phyloP scores from a whole-genome alignment of 306 rosid species.

The Prunus campanulata region DNA sequence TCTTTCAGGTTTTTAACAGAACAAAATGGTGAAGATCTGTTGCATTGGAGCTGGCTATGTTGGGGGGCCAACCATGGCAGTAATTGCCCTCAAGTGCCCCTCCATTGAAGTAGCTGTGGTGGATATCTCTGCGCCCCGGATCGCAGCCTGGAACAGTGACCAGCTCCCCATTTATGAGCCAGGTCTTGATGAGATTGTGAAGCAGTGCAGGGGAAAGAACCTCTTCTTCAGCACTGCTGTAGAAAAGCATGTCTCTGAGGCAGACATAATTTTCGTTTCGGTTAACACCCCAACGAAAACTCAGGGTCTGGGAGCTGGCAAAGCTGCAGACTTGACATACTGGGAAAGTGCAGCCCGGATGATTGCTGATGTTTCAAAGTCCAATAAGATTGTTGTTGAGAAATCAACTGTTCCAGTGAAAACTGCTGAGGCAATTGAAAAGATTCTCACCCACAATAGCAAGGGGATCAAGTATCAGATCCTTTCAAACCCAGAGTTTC shows the following conservation, averaged over 20 bases:
- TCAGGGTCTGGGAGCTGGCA: conserved; percentile 76
- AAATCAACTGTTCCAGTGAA: conserved; percentile 84
- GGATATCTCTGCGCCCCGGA: conserved; percentile 66
- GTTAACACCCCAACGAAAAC: conserved; percentile 82
- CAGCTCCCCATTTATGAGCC: conserved; percentile 80
- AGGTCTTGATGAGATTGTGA: conserved; percentile 67
- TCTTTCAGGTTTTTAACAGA: conserved; percentile 19
- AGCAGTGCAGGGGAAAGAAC: conserved; percentile 73
- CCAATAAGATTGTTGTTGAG: conserved; percentile 77
- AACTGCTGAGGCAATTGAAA: conserved; percentile 79
- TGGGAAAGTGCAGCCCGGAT: conserved; percentile 88
- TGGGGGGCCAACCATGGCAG: conserved; percentile 91
- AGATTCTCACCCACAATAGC: conserved; percentile 56
- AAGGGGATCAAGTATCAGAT: conserved; percentile 60
- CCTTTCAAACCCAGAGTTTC: conserved; percentile 81
- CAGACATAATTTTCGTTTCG: conserved; percentile 72
- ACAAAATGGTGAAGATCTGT: conserved; percentile 75
- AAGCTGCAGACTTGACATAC: conserved; percentile 78
- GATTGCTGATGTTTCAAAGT: conserved; percentile 65
- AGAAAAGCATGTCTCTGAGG: conserved; percentile 64
- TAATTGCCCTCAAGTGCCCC: conserved; percentile 74
- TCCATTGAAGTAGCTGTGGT: conserved; percentile 70
- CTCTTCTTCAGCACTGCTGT: conserved; percentile 74
- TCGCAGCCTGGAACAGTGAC: conserved; percentile 77
- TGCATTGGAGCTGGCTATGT: conserved; percentile 91